Evolutionary conservation across 495 filamentous ascomycete genomes (phyloP).

Genomic region (Wilcoxina mikolae): DNA sequence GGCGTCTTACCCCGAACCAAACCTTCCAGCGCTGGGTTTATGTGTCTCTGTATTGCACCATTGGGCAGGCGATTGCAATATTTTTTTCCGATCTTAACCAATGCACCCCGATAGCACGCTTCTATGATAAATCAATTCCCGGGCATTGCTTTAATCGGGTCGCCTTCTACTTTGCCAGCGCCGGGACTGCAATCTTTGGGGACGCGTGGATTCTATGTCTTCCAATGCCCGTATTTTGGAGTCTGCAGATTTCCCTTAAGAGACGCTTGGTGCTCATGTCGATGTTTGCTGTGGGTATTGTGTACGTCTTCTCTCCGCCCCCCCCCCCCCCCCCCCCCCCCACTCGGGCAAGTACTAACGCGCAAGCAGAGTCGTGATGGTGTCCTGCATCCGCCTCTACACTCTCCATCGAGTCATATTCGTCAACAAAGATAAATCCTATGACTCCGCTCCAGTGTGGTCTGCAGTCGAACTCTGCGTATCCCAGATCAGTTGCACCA

Average conservation of each 20-base stretch:
- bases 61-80: slow-evolving; percentile 39
- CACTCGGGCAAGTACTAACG: neutral
- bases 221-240: slow-evolving; percentile 36
- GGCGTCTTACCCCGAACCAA: slow-evolving; percentile 36
- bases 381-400: slow-evolving; percentile 8
- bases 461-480: slow-evolving; percentile 37
- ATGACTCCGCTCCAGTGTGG: slow-evolving; percentile 26
- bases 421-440: slow-evolving; percentile 5
- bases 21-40: slow-evolving; percentile 33
- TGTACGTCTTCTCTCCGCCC: slow-evolving; percentile 30
- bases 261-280: slow-evolving; percentile 36
- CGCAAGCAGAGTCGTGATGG: slow-evolving; percentile 6
- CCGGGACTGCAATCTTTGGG: slow-evolving; percentile 38
- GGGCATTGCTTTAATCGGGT: slow-evolving; percentile 21
- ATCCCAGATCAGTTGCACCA: slow-evolving; percentile 37
- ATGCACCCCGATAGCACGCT: slow-evolving; percentile 37
- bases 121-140: slow-evolving; percentile 32
- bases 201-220: slow-evolving; percentile 36
- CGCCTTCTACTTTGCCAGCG: slow-evolving; percentile 28
- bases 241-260: slow-evolving; percentile 33
- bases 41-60: slow-evolving; percentile 38
- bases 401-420: slow-evolving; percentile 7
- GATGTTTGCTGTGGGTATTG: slow-evolving; percentile 37
- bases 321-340: neutral
- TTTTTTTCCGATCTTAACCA: slow-evolving; percentile 47